Conservation (phyloP, 257 asterid genomes). For the Leptodermis oblonga region DNA sequence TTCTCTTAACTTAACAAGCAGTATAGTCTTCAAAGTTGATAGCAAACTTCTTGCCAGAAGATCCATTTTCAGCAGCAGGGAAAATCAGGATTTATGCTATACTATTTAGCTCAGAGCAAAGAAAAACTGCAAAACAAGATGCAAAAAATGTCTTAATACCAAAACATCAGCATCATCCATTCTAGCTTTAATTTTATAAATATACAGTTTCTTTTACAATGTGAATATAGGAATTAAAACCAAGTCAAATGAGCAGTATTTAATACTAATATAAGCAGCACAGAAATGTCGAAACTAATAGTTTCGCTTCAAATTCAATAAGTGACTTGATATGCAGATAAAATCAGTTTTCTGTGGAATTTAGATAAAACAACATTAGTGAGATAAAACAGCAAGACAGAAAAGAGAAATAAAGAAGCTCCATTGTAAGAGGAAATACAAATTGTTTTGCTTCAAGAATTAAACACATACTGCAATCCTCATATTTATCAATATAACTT, state of each 20-base stretch:
- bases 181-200: slow-evolving; percentile 62
- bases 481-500: too few species aligned
- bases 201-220: slow-evolving; percentile 61
- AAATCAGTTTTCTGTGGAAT: not conserved
- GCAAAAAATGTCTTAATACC: slow-evolving; percentile 29
- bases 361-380: too few species aligned
- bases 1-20: slow-evolving; percentile 93
- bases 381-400: too few species aligned
- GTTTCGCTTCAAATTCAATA: not conserved
- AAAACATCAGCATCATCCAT: slow-evolving; percentile 77
- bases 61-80: slow-evolving; percentile 91
- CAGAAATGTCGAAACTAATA: too few species aligned
- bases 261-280: not conserved
- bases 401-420: too few species aligned
- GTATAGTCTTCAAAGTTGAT: slow-evolving; percentile 68
- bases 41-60: slow-evolving; percentile 94
- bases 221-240: slow-evolving; percentile 16
- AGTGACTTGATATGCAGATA: not conserved
- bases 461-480: too few species aligned
- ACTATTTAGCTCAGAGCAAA: slow-evolving; percentile 16
- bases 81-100: slow-evolving; percentile 17
- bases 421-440: too few species aligned
- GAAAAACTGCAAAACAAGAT: slow-evolving; percentile 10
- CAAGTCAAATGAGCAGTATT: not conserved
- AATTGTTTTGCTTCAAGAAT: too few species aligned